These are phyloP conservation scores for Mediolabrus comicus DNA, from an alignment of 108 stramenopile genomes.

Conservation along the genomic window DNA sequence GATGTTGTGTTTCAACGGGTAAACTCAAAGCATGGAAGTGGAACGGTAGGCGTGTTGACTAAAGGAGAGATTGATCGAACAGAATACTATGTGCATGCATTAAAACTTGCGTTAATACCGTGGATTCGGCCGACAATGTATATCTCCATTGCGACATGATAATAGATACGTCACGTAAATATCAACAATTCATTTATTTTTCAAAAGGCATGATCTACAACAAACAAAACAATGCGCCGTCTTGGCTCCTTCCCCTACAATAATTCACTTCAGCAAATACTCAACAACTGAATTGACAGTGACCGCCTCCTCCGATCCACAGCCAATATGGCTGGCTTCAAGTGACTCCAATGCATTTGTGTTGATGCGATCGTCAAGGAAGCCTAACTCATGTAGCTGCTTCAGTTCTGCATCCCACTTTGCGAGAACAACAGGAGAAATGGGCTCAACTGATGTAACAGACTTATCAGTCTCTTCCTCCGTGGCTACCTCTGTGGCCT, in stretches of 20 bases:
- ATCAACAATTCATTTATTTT: background rate
- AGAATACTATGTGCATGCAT: constrained; percentile 85
- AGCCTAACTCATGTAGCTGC: constrained; percentile 61
- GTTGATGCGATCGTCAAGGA: constrained; percentile 54
- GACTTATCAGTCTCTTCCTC: constrained; percentile 14
- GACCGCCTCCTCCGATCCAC: constrained; percentile 54
- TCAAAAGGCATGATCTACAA: background rate
- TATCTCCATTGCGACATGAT: background rate
- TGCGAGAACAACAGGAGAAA: constrained; percentile 36
- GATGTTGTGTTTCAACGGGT: constrained; percentile 71
- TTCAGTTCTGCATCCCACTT: constrained; percentile 68
- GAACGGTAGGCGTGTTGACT: constrained; percentile 88
- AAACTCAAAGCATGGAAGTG: constrained; percentile 77
- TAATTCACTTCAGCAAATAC: background rate
- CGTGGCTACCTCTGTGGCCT: constrained; percentile 47
- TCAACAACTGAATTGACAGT: constrained; percentile 47
- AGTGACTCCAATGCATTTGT: constrained; percentile 68
- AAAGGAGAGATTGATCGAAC: constrained; percentile 78
- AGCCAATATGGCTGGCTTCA: constrained; percentile 66
- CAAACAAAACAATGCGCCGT: background rate
- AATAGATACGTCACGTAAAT: too few species aligned
- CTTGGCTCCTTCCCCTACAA: background rate
- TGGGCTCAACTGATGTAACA: constrained; percentile 5
- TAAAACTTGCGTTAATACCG: constrained; percentile 78
- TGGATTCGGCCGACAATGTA: constrained; percentile 76